Percentiles rank a stretch among this genome's conserved stretches.
phyloP scores from a whole-genome alignment of 2,329 filamentous ascomycete genomes.

The Aspergillus persii region DNA sequence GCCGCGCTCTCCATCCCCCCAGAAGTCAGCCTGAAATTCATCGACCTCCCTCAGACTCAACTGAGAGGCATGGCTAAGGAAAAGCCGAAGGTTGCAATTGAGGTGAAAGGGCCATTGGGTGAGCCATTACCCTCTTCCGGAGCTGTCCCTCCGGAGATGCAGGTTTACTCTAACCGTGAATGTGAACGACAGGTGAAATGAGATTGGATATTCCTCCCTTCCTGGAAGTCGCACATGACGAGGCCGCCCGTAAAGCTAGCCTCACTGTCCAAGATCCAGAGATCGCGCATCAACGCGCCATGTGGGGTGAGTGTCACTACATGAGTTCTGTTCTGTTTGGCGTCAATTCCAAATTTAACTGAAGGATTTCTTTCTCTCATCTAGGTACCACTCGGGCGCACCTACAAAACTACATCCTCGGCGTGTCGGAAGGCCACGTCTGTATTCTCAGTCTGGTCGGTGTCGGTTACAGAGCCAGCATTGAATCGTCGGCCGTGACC shows the following conservation, averaged over 20 bases:
- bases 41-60: slow-evolving; percentile 62
- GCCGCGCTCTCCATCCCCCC: slow-evolving; percentile 78
- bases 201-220: slow-evolving; percentile 77
- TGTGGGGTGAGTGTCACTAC: slow-evolving; percentile 74
- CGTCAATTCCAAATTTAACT: slow-evolving; percentile 17
- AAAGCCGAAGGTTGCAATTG: slow-evolving; percentile 62
- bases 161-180: not conserved
- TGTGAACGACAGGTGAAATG: slow-evolving; percentile 60
- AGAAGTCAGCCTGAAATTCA: slow-evolving; percentile 70
- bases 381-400: slow-evolving; percentile 86
- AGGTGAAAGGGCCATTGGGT: slow-evolving; percentile 80
- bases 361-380: slow-evolving; percentile 10
- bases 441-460: slow-evolving; percentile 90
- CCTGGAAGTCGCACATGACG: slow-evolving; percentile 68
- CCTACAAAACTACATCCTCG: slow-evolving; percentile 84
- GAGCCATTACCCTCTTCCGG: not conserved
- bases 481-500: slow-evolving; percentile 73
- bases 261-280: slow-evolving; percentile 69
- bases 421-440: slow-evolving; percentile 94
- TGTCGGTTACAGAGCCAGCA: slow-evolving; percentile 87
- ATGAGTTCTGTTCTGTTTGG: not conserved
- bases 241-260: slow-evolving; percentile 59
- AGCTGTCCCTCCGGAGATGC: not conserved
- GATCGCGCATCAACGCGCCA: slow-evolving; percentile 75
- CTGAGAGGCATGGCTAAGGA: slow-evolving; percentile 61